Conservation (phyloP, 1,139 yeast genomes). For the Yamadazyma blattariae region DNA sequence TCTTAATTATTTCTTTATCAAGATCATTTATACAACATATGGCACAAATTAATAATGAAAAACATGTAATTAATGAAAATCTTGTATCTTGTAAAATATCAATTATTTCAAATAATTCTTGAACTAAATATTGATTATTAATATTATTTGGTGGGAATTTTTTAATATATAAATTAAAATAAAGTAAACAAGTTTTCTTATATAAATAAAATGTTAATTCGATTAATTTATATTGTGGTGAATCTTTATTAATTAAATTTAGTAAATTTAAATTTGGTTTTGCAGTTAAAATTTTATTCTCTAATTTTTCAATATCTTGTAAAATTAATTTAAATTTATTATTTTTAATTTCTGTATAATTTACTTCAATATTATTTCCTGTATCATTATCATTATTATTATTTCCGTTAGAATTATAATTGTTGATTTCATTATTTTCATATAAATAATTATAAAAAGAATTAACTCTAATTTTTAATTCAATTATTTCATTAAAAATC, state of each 20-base stretch:
- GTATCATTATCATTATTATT: too few species aligned
- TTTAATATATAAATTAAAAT: conserved; percentile 10
- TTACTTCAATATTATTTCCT: too few species aligned
- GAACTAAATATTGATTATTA: conserved; percentile 6
- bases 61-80: conserved; percentile 10
- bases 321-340: conserved; percentile 5
- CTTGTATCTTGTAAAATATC: conserved; percentile 7
- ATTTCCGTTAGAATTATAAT: conserved; percentile 4
- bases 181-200: conserved; percentile 5
- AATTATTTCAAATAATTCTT: conserved; percentile 6
- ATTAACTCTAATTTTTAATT: conserved; percentile 15
- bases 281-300: conserved; percentile 3
- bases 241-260: conserved; percentile 1
- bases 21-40: conserved; percentile 19
- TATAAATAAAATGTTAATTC: conserved; percentile 7
- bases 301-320: conserved; percentile 5
- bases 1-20: conserved; percentile 13
- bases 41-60: conserved; percentile 25
- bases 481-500: conserved; percentile 17
- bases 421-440: conserved; percentile 1
- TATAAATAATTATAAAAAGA: conserved; percentile 2
- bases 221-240: conserved; percentile 2
- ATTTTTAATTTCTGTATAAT: neutral
- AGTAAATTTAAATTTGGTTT: conserved; percentile 9
- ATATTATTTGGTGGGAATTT: conserved; percentile 5